Percentiles rank a stretch among this genome's conserved stretches.
These are phyloP conservation scores for Sclerotinia spermophila DNA, from an alignment of 2,329 filamentous ascomycete genomes.

Conservation along the genomic window DNA sequence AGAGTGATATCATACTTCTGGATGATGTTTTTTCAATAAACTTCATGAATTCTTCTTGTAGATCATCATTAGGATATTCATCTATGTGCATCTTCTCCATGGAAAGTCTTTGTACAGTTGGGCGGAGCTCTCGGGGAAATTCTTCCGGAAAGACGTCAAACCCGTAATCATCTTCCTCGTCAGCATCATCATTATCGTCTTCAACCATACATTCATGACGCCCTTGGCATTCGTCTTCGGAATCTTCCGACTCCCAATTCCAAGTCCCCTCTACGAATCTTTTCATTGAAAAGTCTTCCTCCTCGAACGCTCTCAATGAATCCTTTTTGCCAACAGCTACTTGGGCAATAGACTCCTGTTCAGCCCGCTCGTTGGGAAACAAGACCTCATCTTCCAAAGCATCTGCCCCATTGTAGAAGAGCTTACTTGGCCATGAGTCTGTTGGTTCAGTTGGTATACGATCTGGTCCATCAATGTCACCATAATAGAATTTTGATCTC, in stretches of 20 bases:
- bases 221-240: not conserved
- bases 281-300: slow-evolving; percentile 21
- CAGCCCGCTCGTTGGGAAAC: slow-evolving; percentile 39
- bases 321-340: slow-evolving; percentile 19
- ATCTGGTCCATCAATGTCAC: not conserved
- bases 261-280: slow-evolving; percentile 21
- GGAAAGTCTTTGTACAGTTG: slow-evolving; percentile 9
- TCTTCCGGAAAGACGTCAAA: not conserved
- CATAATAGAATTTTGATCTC: slow-evolving; percentile 2
- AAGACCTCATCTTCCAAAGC: slow-evolving; percentile 42
- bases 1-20: slow-evolving; percentile 25
- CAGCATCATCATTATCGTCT: not conserved
- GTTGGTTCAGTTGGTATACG: not conserved
- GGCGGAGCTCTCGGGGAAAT: not conserved
- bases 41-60: slow-evolving; percentile 32
- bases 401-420: slow-evolving; percentile 42
- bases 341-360: not conserved
- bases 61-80: slow-evolving; percentile 5
- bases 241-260: slow-evolving; percentile 19
- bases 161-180: slow-evolving; percentile 7
- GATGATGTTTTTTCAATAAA: slow-evolving; percentile 39
- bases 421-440: slow-evolving; percentile 23
- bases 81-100: not conserved
- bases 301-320: slow-evolving; percentile 19
- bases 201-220: not conserved